Percentiles rank a stretch among this genome's conserved stretches.
Conservation (phyloP, 176 grass and related monocot genomes). For the Oryza longistaminata region DNA sequence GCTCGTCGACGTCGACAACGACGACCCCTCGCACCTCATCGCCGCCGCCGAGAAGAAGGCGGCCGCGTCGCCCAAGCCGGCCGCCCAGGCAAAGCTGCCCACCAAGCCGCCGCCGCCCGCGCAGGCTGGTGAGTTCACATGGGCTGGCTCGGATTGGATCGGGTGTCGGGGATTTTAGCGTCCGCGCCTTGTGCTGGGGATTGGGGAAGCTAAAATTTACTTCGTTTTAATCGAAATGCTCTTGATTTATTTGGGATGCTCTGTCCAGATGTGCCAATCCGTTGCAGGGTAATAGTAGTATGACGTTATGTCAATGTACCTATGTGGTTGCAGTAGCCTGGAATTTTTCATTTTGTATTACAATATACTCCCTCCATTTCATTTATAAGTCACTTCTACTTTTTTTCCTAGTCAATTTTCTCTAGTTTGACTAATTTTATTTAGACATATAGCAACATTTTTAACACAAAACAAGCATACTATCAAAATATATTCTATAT, state of each 20-base stretch:
- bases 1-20: slow-evolving; percentile 75
- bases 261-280: not conserved
- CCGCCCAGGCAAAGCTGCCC: slow-evolving; percentile 50
- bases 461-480: too few species aligned
- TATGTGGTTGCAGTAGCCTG: not conserved
- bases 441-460: too few species aligned
- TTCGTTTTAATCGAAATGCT: not conserved
- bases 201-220: not conserved
- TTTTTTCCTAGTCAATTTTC: too few species aligned
- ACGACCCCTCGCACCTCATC: slow-evolving; percentile 61
- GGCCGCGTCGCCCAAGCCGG: slow-evolving; percentile 41
- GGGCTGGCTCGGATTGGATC: not conserved
- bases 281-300: not conserved
- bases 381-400: too few species aligned
- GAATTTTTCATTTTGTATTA: not conserved
- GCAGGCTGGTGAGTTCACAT: slow-evolving; percentile 59
- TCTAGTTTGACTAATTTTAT: too few species aligned
- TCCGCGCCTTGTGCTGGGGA: not conserved
- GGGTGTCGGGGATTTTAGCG: not conserved
- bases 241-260: not conserved
- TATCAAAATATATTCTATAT: too few species aligned
- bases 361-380: too few species aligned
- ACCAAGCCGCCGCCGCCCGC: slow-evolving; percentile 63
- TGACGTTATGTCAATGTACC: not conserved
- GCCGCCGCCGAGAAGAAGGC: slow-evolving; percentile 63